Percentiles rank a stretch among this genome's conserved stretches.
These are phyloP conservation scores for Prasinococcaceae sp. DNA, from an alignment of 139 green algal genomes.

Conservation along the genomic window DNA sequence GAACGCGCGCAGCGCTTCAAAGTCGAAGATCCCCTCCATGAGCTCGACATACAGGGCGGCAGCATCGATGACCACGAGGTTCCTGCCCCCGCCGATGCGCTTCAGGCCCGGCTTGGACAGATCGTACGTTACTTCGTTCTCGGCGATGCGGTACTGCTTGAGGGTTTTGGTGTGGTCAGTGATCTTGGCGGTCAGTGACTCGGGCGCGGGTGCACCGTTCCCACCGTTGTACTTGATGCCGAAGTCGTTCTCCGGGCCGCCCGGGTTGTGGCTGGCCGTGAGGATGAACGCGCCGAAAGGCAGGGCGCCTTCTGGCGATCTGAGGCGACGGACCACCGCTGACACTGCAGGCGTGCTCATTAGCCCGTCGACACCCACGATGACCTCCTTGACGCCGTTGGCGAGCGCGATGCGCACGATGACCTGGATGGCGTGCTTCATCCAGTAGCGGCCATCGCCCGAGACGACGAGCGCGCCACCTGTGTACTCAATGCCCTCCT, in stretches of 20 bases:
- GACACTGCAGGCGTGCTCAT: conserved; percentile 31
- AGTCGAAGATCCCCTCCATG: conserved; percentile 36
- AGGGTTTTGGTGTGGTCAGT: conserved; percentile 71
- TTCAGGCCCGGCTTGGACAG: neutral
- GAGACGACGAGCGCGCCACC: conserved; percentile 26
- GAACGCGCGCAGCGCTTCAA: conserved; percentile 15
- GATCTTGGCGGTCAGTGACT: conserved; percentile 43
- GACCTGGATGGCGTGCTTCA: conserved; percentile 26
- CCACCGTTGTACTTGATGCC: conserved; percentile 38
- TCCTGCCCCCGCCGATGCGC: neutral
- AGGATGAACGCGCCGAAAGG: conserved; percentile 28
- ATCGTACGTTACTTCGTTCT: too few species aligned
- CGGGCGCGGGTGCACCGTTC: conserved; percentile 26
- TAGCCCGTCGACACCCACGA: conserved; percentile 21
- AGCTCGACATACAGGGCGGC: conserved; percentile 23
- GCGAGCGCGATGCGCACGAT: conserved; percentile 24
- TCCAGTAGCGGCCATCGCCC: conserved; percentile 29
- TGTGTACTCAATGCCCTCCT: conserved; percentile 1
- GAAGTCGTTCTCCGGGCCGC: conserved; percentile 25
- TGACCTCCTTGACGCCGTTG: conserved; percentile 23
- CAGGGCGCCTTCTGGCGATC: conserved; percentile 8
- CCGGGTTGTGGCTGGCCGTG: conserved; percentile 26
- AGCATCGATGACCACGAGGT: conserved; percentile 22
- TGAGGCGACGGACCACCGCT: conserved; percentile 22
- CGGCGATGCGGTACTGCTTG: conserved; percentile 53